Conservation (phyloP, 768 basidiomycete genomes). For the Nevesoporus exiguus region DNA sequence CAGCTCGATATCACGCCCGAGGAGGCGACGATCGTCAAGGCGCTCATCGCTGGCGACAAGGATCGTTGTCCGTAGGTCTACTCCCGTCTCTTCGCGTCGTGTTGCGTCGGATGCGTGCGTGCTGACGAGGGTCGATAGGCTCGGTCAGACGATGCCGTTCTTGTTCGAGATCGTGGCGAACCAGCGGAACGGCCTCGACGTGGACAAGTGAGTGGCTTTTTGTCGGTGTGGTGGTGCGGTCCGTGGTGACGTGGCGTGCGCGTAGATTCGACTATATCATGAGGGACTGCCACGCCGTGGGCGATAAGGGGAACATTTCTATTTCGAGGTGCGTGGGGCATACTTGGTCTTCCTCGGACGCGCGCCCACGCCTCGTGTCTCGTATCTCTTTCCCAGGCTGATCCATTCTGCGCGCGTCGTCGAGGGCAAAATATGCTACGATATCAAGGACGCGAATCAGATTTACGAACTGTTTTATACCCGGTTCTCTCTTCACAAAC, state of each 20-base stretch:
- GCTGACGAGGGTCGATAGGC: constrained; percentile 9
- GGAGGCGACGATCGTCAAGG: constrained; percentile 66
- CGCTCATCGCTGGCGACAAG: constrained; percentile 67
- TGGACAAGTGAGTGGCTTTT: constrained; percentile 63
- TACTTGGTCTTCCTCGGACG: neutral
- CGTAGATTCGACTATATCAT: constrained; percentile 80
- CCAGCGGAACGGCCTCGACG: constrained; percentile 76
- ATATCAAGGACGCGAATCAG: constrained; percentile 77
- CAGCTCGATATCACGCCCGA: constrained; percentile 44
- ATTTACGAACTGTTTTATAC: constrained; percentile 72
- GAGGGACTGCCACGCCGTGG: constrained; percentile 70
- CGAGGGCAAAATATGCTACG: constrained; percentile 71
- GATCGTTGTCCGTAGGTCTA: constrained; percentile 49
- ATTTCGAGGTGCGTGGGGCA: constrained; percentile 37
- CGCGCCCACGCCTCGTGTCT: neutral
- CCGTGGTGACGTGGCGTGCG: neutral
- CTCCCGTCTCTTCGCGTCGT: no score
- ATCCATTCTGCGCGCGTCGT: constrained; percentile 74
- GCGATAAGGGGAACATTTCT: constrained; percentile 54
- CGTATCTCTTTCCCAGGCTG: constrained; percentile 40
- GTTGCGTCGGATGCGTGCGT: neutral
- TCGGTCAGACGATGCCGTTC: constrained; percentile 57
- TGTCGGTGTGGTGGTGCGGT: no score
- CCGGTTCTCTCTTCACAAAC: constrained; percentile 78
- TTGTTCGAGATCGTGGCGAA: constrained; percentile 87